phyloP scores from a whole-genome alignment of 129 eudicot genomes.

The sunflower (Helianthus annuus) region DNA sequence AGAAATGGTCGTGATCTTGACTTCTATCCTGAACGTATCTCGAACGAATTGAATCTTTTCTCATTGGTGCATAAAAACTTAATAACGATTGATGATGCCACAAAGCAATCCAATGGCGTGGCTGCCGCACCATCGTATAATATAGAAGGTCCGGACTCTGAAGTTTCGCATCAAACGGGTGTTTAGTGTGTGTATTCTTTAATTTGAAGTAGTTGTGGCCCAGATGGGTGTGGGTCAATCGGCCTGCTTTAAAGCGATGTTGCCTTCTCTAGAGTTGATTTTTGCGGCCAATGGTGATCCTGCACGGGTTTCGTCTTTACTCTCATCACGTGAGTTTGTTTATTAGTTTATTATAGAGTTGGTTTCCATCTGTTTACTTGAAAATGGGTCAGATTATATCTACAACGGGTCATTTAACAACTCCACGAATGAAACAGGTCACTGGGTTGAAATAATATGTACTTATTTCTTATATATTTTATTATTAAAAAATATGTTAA shows the following conservation, averaged over 20 bases:
- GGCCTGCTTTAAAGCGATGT: slow-evolving; percentile 42
- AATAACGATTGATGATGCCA: slow-evolving; percentile 7
- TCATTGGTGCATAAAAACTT: slow-evolving; percentile 36
- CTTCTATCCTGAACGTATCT: slow-evolving; percentile 42
- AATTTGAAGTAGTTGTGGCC: slow-evolving; percentile 69
- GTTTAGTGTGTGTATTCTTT: slow-evolving; percentile 62
- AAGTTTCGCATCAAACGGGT: slow-evolving; percentile 61
- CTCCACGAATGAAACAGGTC: not conserved
- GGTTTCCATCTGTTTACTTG: not conserved
- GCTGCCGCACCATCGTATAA: slow-evolving; percentile 16
- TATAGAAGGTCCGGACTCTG: slow-evolving; percentile 46
- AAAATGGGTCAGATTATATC: not conserved
- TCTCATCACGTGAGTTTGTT: slow-evolving; percentile 52
- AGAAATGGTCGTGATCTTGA: slow-evolving; percentile 51
- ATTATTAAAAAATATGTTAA: not conserved
- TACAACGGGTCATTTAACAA: not conserved
- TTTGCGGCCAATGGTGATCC: slow-evolving; percentile 66
- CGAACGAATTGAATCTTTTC: slow-evolving; percentile 47
- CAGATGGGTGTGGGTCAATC: slow-evolving; percentile 85
- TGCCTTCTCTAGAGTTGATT: slow-evolving; percentile 64
- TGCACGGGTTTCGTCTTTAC: slow-evolving; percentile 39
- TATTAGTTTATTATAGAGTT: slow-evolving; percentile 1
- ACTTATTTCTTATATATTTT: not conserved
- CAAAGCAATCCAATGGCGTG: slow-evolving; percentile 20
- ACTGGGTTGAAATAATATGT: not conserved